Evolutionary conservation across 2,329 filamentous ascomycete species (phyloP).

Genomic region (Lojkania enalia): DNA sequence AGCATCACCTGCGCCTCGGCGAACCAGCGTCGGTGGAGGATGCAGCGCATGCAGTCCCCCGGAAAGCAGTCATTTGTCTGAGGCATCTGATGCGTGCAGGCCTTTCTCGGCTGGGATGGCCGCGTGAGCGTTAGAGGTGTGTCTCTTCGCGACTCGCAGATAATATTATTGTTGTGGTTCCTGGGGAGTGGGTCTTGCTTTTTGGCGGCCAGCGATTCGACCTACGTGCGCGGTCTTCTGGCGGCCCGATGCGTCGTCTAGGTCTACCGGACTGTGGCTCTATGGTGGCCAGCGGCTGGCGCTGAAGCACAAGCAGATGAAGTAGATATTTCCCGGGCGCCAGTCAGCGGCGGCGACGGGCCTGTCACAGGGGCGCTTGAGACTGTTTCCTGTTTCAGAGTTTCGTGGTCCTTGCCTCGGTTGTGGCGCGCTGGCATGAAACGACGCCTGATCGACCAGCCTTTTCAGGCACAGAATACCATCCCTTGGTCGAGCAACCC

Average conservation of each 20-base stretch:
- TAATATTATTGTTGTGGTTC: too few species aligned
- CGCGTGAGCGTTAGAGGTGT: not conserved
- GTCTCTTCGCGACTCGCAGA: too few species aligned
- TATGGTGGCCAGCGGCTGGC: constrained; percentile 22
- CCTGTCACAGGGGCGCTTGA: constrained; percentile 14
- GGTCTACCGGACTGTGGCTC: too few species aligned
- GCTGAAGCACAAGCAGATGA: constrained; percentile 31
- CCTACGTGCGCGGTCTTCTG: constrained; percentile 9
- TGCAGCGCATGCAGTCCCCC: not conserved
- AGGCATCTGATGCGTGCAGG: constrained; percentile 9
- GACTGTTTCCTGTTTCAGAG: constrained; percentile 27
- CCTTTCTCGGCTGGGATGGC: too few species aligned
- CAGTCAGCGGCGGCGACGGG: constrained; percentile 25
- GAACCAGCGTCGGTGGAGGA: not conserved
- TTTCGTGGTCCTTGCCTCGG: constrained; percentile 16
- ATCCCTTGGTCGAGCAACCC: constrained; percentile 17
- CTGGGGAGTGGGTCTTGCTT: not conserved
- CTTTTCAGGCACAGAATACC: constrained; percentile 26
- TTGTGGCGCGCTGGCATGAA: constrained; percentile 35
- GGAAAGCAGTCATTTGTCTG: constrained; percentile 9
- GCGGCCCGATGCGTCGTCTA: constrained; percentile 32
- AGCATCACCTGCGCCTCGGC: constrained; percentile 4
- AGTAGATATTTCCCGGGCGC: constrained; percentile 20
- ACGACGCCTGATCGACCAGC: constrained; percentile 23
- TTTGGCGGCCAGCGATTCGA: constrained; percentile 6